These are phyloP conservation scores for Reutealis trisperma DNA, from an alignment of 345 rosid species.

Conservation along the genomic window DNA sequence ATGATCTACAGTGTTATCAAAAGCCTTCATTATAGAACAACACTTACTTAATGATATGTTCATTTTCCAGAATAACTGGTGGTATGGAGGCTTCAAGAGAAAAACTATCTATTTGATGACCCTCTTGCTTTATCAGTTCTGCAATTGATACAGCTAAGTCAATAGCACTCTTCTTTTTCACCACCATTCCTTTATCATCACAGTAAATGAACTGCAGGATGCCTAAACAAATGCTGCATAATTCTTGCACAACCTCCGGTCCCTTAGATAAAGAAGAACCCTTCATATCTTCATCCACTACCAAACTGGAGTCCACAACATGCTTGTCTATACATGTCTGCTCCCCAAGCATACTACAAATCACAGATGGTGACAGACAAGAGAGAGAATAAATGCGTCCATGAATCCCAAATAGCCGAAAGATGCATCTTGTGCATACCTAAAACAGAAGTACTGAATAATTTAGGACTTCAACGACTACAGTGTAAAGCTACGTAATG, in stretches of 20 bases:
- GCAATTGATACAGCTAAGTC: slow-evolving; percentile 51
- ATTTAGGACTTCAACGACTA: background rate
- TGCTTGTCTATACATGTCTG: slow-evolving; percentile 3
- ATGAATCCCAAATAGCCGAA: slow-evolving; percentile 59
- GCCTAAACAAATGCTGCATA: slow-evolving; percentile 78
- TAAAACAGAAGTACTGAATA: slow-evolving; percentile 27
- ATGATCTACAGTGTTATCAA: background rate
- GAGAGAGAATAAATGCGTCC: slow-evolving; percentile 31
- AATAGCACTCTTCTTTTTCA: slow-evolving; percentile 37
- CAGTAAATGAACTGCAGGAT: slow-evolving; percentile 60
- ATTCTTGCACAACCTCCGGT: slow-evolving; percentile 33
- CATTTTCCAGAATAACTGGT: slow-evolving; percentile 52
- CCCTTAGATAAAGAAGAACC: slow-evolving; percentile 3
- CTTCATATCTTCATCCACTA: background rate
- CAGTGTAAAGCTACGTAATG: no score
- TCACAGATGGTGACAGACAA: slow-evolving; percentile 33
- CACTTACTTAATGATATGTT: slow-evolving; percentile 58
- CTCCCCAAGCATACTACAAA: slow-evolving; percentile 31
- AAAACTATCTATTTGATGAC: slow-evolving; percentile 64
- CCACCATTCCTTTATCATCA: slow-evolving; percentile 41
- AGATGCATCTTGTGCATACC: slow-evolving; percentile 77
- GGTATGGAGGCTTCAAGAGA: slow-evolving; percentile 76
- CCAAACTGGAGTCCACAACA: slow-evolving; percentile 3
- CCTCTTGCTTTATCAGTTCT: slow-evolving; percentile 59
- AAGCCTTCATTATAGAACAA: background rate